Evolutionary conservation across 2,329 filamentous ascomycete genomes (phyloP), one percentile per base, ranked within the genome.

Genomic region (Leptoxyphium fumago): DNA sequence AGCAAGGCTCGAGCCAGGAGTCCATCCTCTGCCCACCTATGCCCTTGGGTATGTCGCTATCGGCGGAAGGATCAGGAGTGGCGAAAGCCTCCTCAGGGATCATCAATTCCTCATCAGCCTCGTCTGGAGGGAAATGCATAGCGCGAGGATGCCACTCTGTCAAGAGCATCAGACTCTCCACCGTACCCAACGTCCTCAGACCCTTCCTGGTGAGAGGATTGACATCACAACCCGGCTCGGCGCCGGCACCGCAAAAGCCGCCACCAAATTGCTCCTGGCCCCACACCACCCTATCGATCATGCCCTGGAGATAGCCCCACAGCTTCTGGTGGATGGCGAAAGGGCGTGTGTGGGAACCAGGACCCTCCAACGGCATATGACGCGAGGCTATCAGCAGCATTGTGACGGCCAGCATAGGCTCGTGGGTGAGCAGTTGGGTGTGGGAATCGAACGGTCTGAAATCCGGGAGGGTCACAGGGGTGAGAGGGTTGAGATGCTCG

Each of bases 61-160:
- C 72, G 42, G 75, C 75, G 34, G 70, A 70, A 4, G 81, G 75
- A 14, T 81, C 82, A 14, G 54, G 50, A 10, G 49, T 50, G 41
- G 82, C 77, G 2, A 77, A 79, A 1, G 77, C 74, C 50, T 91
- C 83, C 14, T 84, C 80, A 1, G 84, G 82, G 2, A 75, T 66
- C 48, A 81, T 66, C 36, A 80, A 68, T 29, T 78, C 74, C 43
- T 78, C 75, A 47, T 80, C 78, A 49, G 79, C 77, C 46, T 80
- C 75, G 39, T 75, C 75, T 1, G 78, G 77, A 2, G 91, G 91
- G 56, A 96, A 98, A 61, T 96, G 89, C 47, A 98, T 72, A 13
- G 88, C 88, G 5, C 89, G 78, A 4, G 91, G 91, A 61, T 96
- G 89, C 89, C 91, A 98, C 58, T 98, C 91, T 1, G 89, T 96